Base-by-base conservation (phyloP, 2,329 filamentous ascomycete genomes). In the Phialophora macrospora region DNA sequence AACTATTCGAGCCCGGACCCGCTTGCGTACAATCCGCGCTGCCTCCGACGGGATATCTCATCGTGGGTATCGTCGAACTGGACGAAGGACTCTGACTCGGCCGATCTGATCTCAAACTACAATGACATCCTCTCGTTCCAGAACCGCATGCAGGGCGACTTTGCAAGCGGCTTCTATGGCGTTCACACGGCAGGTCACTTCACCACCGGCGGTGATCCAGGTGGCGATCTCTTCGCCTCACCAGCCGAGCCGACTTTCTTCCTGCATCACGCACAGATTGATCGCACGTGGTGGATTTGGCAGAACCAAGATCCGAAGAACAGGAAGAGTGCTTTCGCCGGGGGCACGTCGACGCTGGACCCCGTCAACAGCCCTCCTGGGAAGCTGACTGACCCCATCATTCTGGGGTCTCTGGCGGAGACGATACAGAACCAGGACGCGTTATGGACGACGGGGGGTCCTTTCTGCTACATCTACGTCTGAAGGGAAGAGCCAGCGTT, bases 391-490 rank as follows among this genome's bases (percentile, higher is more conserved):
- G 68, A 70, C 26, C 62, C 61, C 24, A 65, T 70, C 55, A 60
- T n/a, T 48, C n/a, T 70, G 60, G 61, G 63, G 3, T 63, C 52
- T 30, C 32, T 69, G 51, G 58, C 57, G 2, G 24, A 30, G 28
- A 51, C 57, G 26, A 57, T 68, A 6, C 6, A 62, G 55, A 68
- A 66, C 34, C 34, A 64, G 44, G 69, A 71, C 24, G 65, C 66
- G 4, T 48, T 70, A 55, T 65, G 64, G 63, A 70, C 68, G 26
- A 71, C 68, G 11, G 66, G 57, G n/a, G 69, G 69, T 17, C 69
- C 69, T 12, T 60, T 70, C 55, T 71, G 69, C 62, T 71, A 71
- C 51, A 68, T 69, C 32, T 70, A 70, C 51, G 68, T 69, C 55
- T 68, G 58, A 68, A 32, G 11, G 12, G 11, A 9, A n/a, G 9